phyloP scores from a whole-genome alignment of 1,139 yeast species.

The Sugiyamaella paludigena region DNA sequence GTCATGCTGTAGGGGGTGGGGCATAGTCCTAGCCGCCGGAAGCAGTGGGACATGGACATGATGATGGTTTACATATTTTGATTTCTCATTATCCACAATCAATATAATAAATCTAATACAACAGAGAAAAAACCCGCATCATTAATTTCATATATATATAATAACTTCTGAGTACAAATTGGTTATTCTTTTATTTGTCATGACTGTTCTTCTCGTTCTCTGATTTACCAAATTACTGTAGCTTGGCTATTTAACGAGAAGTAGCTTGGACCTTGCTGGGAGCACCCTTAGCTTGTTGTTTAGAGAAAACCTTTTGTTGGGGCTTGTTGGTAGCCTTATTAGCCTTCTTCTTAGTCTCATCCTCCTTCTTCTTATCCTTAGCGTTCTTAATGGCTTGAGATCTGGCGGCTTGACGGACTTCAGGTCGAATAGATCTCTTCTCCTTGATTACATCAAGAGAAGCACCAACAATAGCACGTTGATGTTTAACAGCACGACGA shows the following conservation, averaged over 20 bases:
- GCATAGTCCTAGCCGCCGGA: constrained; percentile 10
- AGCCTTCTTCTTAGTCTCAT: constrained; percentile 92
- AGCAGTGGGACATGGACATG: too few species aligned
- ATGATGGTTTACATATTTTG: too few species aligned
- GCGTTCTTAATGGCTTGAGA: constrained; percentile 85
- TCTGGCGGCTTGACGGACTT: constrained; percentile 97
- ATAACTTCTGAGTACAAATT: constrained; percentile 4
- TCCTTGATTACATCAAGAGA: constrained; percentile 97
- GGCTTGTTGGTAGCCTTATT: constrained; percentile 83
- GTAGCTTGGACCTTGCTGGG: constrained; percentile 78
- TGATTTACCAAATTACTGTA: too few species aligned
- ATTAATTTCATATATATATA: neutral
- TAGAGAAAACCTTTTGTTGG: constrained; percentile 75
- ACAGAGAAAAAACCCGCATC: too few species aligned
- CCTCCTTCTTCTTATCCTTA: constrained; percentile 94
- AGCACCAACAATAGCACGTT: constrained; percentile 99
- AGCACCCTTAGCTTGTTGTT: constrained; percentile 43
- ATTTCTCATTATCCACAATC: too few species aligned
- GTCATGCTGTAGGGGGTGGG: constrained; percentile 1
- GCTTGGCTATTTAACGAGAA: constrained; percentile 65
- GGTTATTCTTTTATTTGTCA: constrained; percentile 5
- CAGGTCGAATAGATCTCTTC: constrained; percentile 95
- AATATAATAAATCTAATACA: too few species aligned
- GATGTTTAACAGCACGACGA: constrained; percentile 97
- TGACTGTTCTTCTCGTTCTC: too few species aligned